phyloP scores from a whole-genome alignment of 805 yeast species.

The Candida lessepsii region DNA sequence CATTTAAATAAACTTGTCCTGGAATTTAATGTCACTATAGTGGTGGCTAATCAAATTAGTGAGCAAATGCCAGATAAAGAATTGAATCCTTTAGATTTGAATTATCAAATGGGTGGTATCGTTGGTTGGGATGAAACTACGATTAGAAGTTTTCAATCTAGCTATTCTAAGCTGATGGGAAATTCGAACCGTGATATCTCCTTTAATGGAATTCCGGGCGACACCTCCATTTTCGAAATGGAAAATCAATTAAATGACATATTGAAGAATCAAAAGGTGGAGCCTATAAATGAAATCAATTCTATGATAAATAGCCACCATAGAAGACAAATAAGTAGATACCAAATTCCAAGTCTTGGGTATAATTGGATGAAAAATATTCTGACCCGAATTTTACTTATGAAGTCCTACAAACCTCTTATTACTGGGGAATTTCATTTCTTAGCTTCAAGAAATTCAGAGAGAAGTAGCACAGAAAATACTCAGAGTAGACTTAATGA shows the following conservation, averaged over 20 bases:
- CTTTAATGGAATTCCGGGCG: conserved; percentile 1
- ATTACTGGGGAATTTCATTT: no score
- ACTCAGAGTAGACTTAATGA: no score
- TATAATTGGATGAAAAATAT: conserved; percentile 32
- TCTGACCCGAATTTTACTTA: conserved; percentile 23
- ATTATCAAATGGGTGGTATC: conserved; percentile 69
- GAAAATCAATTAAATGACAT: conserved; percentile 4
- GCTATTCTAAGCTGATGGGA: neutral
- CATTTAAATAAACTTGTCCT: conserved; percentile 51
- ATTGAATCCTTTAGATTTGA: conserved; percentile 41
- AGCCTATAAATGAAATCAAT: neutral
- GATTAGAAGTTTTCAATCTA: conserved; percentile 20
- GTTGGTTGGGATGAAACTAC: conserved; percentile 68
- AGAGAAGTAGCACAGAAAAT: no score
- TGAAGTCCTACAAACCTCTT: conserved; percentile 29
- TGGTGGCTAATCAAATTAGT: conserved; percentile 78
- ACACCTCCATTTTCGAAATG: neutral
- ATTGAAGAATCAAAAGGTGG: neutral
- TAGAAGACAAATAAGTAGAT: neutral
- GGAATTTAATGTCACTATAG: conserved; percentile 53
- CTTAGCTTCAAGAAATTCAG: no score
- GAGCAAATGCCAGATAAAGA: conserved; percentile 44
- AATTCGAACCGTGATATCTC: conserved; percentile 8
- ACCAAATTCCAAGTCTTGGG: conserved; percentile 28
- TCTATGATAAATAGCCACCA: neutral